Evolutionary conservation across 2,329 filamentous ascomycete genomes (phyloP).

Genomic region (Penicillium sp.): DNA sequence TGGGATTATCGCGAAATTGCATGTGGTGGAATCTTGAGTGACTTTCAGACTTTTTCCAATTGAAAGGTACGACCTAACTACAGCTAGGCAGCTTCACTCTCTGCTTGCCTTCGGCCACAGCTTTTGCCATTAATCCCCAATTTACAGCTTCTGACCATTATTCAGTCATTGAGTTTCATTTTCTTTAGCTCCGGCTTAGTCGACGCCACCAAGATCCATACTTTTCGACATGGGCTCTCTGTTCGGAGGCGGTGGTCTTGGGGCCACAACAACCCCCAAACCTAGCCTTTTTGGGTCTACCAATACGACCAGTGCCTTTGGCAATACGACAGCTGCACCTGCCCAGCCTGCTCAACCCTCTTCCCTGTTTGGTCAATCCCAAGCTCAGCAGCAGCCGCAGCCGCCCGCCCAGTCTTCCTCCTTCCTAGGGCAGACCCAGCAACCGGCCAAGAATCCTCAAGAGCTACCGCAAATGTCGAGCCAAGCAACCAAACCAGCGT

Average conservation of each 20-base stretch:
- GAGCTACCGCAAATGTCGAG: slow-evolving; percentile 25
- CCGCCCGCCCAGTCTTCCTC: slow-evolving; percentile 24
- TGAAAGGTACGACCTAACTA: not conserved
- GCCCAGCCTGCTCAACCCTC: slow-evolving; percentile 8
- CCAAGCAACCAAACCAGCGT: slow-evolving; percentile 53
- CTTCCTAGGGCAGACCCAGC: slow-evolving; percentile 29
- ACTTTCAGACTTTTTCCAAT: not conserved
- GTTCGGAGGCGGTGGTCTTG: slow-evolving; percentile 31
- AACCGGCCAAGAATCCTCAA: slow-evolving; percentile 22
- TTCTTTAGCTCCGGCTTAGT: not conserved
- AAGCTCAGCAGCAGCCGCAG: slow-evolving; percentile 10
- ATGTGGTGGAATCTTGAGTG: not conserved
- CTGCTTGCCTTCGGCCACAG: not conserved
- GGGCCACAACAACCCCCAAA: slow-evolving; percentile 23
- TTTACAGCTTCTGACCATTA: not conserved
- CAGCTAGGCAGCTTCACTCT: not conserved
- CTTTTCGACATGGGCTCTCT: slow-evolving; percentile 26
- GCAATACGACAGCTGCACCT: slow-evolving; percentile 15
- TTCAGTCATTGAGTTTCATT: not conserved
- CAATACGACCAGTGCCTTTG: slow-evolving; percentile 29
- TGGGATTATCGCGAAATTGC: not conserved
- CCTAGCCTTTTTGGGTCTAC: slow-evolving; percentile 29
- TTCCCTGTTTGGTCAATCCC: slow-evolving; percentile 25
- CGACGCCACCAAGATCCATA: not conserved
- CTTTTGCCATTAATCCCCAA: not conserved